Evolutionary conservation across 768 basidiomycete species (phyloP).

Genomic region (Lepiota venenata): DNA sequence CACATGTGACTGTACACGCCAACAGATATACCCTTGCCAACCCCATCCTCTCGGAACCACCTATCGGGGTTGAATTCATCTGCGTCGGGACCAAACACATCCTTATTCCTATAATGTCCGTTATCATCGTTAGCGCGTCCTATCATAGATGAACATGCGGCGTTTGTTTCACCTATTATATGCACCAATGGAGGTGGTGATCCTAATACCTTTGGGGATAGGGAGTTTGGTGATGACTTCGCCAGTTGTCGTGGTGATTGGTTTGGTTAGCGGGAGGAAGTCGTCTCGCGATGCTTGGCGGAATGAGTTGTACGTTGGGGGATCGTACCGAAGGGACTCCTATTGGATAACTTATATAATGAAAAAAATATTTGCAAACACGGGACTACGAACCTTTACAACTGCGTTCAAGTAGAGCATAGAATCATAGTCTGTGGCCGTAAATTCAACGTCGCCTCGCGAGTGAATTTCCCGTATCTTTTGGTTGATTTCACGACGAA

Average conservation of each 20-base stretch:
- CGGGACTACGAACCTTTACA: conserved; percentile 32
- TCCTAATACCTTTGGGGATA: conserved; percentile 47
- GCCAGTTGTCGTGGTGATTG: conserved; percentile 45
- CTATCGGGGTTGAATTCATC: conserved; percentile 51
- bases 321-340: conserved; percentile 54
- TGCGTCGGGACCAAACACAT: conserved; percentile 57
- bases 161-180: conserved; percentile 44
- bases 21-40: conserved; percentile 36
- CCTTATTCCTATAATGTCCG: conserved; percentile 32
- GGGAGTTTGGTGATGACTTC: conserved; percentile 38
- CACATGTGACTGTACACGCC: conserved; percentile 49
- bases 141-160: not conserved
- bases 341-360: conserved; percentile 9
- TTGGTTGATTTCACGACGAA: conserved; percentile 57
- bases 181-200: conserved; percentile 49
- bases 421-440: conserved; percentile 42
- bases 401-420: conserved; percentile 49
- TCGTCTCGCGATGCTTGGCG: conserved; percentile 52
- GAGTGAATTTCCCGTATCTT: conserved; percentile 31
- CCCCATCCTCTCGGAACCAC: conserved; percentile 40
- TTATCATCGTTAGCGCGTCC: not conserved
- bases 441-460: conserved; percentile 38
- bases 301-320: conserved; percentile 50
- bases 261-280: conserved; percentile 54
- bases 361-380: not conserved